Percentiles rank a stretch among this genome's conserved stretches.
These are phyloP conservation scores for Cutaneotrichosporon sp. DNA, from an alignment of 1,284 basidiomycete genomes.

Conservation along the genomic window DNA sequence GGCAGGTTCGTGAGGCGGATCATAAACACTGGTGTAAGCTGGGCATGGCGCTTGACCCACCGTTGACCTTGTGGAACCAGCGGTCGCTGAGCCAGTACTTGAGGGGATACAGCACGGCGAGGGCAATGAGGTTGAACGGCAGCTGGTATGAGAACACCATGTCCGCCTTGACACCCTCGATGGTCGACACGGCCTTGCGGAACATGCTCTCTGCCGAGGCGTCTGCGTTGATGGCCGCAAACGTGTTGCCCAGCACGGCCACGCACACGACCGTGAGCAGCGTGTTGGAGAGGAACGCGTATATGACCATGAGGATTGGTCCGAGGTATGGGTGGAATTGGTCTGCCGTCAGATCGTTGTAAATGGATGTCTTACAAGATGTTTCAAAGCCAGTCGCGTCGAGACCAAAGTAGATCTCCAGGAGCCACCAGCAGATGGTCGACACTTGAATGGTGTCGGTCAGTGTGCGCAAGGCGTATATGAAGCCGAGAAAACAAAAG, in stretches of 20 bases:
- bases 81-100: conserved; percentile 62
- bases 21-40: conserved; percentile 32
- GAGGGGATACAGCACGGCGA: conserved; percentile 74
- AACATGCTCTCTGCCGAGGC: conserved; percentile 94
- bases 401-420: conserved; percentile 65
- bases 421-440: conserved; percentile 48
- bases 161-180: conserved; percentile 68
- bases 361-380: conserved; percentile 57
- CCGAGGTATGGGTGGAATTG: conserved; percentile 75
- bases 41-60: too few species aligned
- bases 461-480: conserved; percentile 82
- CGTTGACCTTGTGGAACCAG: conserved; percentile 65
- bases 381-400: conserved; percentile 76
- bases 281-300: conserved; percentile 82
- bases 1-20: conserved; percentile 75
- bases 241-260: conserved; percentile 87
- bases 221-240: conserved; percentile 83
- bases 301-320: conserved; percentile 73
- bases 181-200: conserved; percentile 77
- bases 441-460: conserved; percentile 19
- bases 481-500: conserved; percentile 69
- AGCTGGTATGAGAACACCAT: conserved; percentile 89
- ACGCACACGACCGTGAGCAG: conserved; percentile 46
- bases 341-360: conserved; percentile 44
- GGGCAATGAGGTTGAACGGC: conserved; percentile 75